Evolutionary conservation across 495 filamentous ascomycete species (phyloP), one percentile per base, ranked within the genome.

Genomic region (Tuber umbilicatum): DNA sequence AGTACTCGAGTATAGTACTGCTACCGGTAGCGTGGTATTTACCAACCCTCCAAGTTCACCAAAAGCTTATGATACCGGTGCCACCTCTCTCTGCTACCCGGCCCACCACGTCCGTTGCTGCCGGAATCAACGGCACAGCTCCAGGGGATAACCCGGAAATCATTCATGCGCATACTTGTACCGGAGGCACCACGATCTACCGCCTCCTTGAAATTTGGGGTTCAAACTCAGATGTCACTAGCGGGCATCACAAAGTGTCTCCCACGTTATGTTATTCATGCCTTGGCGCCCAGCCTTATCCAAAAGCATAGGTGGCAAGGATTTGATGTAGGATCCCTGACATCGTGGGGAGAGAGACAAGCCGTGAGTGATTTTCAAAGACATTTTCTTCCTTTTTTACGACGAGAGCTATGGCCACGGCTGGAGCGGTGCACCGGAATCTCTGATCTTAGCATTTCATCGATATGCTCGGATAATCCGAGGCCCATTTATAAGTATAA

Each of bases 341-440:
- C 3, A 19, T 9, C 55, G 55, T 35, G 55, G 55, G 55, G 55
- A 64, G 16, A 64, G 16, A 35, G 55, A 64, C 55, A 64, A 35
- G 55, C 55, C 14, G 35, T 64, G 55, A 64, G 55, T 35, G 27
- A 64, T 64, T 64, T 64, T 64, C 55, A 64, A 64, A 64, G 55
- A 35, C 55, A 64, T 19, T 31, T 64, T 17, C 55, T 35, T 64
- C 55, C 50, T 60, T 64, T 64, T 64, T 35, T 64, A 12, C 55
- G 14, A 31, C 27, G 55, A 31, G 55, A 64, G 55, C 55, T 6
- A 35, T 64, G 55, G 55, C 55, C 55, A 64, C 14, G 1, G 27
- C 55, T 64, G 12, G n/a, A 31, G 10, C 50, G 50, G 55, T 16
- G 55, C 16, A 35, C 19, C 55, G 4, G 55, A 17, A 64, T 64